Conservation (phyloP, 2,329 filamentous ascomycete genomes). For the Penicillium sp. region DNA sequence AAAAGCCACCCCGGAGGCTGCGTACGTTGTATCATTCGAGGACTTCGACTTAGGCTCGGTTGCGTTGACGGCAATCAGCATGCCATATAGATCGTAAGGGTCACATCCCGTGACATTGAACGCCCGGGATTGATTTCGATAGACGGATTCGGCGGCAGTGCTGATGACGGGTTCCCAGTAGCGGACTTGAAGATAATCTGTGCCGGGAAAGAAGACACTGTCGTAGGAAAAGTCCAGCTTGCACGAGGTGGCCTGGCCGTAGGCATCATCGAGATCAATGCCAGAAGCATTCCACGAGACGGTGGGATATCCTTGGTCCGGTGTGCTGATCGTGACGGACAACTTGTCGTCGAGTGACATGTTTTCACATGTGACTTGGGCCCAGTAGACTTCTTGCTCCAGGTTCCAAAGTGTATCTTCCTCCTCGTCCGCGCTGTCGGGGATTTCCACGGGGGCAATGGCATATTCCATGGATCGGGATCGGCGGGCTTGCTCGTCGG, state of each 20-base stretch:
- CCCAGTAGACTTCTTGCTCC: constrained; percentile 41
- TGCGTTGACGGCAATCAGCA: constrained; percentile 38
- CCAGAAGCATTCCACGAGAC: constrained; percentile 37
- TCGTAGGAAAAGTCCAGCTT: constrained; percentile 36
- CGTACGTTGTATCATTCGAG: constrained; percentile 21
- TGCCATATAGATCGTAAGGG: constrained; percentile 39
- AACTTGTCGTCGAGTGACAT: constrained; percentile 26
- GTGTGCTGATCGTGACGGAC: constrained; percentile 28
- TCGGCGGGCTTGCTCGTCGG: constrained; percentile 24
- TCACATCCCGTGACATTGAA: constrained; percentile 34
- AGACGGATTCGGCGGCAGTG: constrained; percentile 12
- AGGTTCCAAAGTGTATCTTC: constrained; percentile 37
- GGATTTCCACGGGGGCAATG: constrained; percentile 39
- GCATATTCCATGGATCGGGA: constrained; percentile 37
- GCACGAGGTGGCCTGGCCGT: constrained; percentile 25
- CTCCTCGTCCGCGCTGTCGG: constrained; percentile 22
- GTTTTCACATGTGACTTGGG: constrained; percentile 31
- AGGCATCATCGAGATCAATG: constrained; percentile 26
- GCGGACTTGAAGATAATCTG: constrained; percentile 39
- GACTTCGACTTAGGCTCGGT: constrained; percentile 13
- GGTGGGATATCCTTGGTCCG: constrained; percentile 17
- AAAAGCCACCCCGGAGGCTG: constrained; percentile 36
- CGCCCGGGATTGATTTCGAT: constrained; percentile 21
- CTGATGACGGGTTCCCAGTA: constrained; percentile 40
- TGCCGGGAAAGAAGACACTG: constrained; percentile 34